Evolutionary conservation across 2,329 filamentous ascomycete genomes (phyloP).

Genomic region (Phaeosphaeria sp.): DNA sequence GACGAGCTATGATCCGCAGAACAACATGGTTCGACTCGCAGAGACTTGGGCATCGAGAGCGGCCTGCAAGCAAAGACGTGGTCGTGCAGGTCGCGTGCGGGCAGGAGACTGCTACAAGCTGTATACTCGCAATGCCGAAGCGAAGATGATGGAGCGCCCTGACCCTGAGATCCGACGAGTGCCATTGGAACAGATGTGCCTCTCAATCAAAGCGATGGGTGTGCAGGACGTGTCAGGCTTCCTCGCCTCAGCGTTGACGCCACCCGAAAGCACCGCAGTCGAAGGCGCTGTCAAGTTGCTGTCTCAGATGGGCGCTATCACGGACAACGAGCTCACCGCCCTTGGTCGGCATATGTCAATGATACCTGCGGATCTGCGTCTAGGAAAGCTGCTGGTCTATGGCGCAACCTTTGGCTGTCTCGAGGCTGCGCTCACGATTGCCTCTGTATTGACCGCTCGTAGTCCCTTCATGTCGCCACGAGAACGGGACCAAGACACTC

Average conservation of each 20-base stretch:
- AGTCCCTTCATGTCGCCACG: conserved; percentile 86
- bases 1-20: conserved; percentile 88
- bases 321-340: conserved; percentile 85
- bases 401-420: conserved; percentile 93
- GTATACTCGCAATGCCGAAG: conserved; percentile 84
- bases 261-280: conserved; percentile 83
- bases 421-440: conserved; percentile 85
- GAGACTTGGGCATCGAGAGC: conserved; percentile 95
- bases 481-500: conserved; percentile 81
- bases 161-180: conserved; percentile 94
- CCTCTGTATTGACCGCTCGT: conserved; percentile 87
- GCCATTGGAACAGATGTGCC: conserved; percentile 89
- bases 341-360: conserved; percentile 92
- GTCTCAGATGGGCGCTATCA: conserved; percentile 84
- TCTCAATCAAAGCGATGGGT: conserved; percentile 95
- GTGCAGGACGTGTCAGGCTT: conserved; percentile 82
- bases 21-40: conserved; percentile 91
- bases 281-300: conserved; percentile 83
- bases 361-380: conserved; percentile 91
- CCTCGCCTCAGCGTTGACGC: conserved; percentile 84
- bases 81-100: conserved; percentile 90
- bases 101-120: conserved; percentile 94
- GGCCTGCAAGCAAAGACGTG: conserved; percentile 91
- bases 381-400: conserved; percentile 94
- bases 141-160: conserved; percentile 83